Evolutionary conservation across 2,329 filamentous ascomycete species (phyloP), one percentile per base, ranked within the genome.

Genomic region (Teratosphaeria destructans): DNA sequence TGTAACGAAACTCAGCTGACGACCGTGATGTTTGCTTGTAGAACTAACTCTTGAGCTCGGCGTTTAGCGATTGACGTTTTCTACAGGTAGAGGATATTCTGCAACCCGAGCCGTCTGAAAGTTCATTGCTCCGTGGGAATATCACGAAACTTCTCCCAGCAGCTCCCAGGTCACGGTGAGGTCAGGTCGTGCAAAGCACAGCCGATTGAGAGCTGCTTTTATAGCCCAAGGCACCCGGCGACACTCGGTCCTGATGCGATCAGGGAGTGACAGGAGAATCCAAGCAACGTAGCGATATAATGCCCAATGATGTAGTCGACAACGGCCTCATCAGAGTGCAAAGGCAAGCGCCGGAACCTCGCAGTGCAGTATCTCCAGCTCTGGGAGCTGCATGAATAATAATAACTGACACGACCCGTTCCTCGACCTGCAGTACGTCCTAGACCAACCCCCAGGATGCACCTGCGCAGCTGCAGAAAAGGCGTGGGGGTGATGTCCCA

Each of bases 81-180:
- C 64, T 52, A 69, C 63, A 35, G 66, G 67, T 57, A 69, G 58
- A 14, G 67, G 67, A 60, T 70, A 64, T 56, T 67, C 61, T 58
- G 62, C 52, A 55, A 64, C 59, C 19, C 63, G 62, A 5, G 61
- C 61, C 32, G 66, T 60, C 59, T 69, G 67, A 61, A 69, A 68
- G 67, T 68, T 68, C 68, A 70, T 88, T 39, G 43, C 43, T 49
- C n/a, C 19, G 16, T 49, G 43, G 19, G 6, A 19, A 49, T 10
- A n/a, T 19, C 16, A n/a, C 43, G 16, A 6, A 8, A 23, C 29
- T 49, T n/a, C 11, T 8, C 43, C 23, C 6, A 19, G 16, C 43
- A 49, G 43, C 43, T 19, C 43, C 43, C 14, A 19, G 14, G 43
- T 23, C 43, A 47, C 3, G 7, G 14, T 47, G 3, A 47, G n/a